These are phyloP conservation scores for Fragaria ananassa DNA, from an alignment of 306 rosid genomes.

Conservation along the genomic window DNA sequence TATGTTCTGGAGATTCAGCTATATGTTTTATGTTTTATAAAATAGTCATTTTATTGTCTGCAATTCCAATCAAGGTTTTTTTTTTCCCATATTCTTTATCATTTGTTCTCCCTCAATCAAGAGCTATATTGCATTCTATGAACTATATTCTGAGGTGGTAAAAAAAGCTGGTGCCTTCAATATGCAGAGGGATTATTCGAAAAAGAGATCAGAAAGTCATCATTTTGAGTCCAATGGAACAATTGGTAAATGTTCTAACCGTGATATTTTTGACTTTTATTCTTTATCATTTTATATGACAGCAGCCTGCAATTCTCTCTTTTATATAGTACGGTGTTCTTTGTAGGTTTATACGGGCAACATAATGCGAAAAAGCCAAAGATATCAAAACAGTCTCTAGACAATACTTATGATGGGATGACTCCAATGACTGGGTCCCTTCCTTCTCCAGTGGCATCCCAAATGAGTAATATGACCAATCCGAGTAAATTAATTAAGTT, in stretches of 20 bases:
- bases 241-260: slow-evolving; percentile 50
- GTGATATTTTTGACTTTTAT: slow-evolving; percentile 7
- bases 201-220: slow-evolving; percentile 75
- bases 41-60: not conserved
- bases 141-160: slow-evolving; percentile 12
- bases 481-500: slow-evolving; percentile 75
- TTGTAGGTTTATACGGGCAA: slow-evolving; percentile 74
- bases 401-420: slow-evolving; percentile 64
- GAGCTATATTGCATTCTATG: not conserved
- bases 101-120: not conserved
- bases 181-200: slow-evolving; percentile 80
- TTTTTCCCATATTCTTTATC: not conserved
- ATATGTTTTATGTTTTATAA: not conserved
- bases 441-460: slow-evolving; percentile 95
- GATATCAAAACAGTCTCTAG: slow-evolving; percentile 64
- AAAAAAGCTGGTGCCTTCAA: slow-evolving; percentile 15
- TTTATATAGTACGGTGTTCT: slow-evolving; percentile 24
- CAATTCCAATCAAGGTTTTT: not conserved
- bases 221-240: slow-evolving; percentile 79
- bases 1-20: not conserved
- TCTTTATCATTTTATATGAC: slow-evolving; percentile 11
- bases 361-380: slow-evolving; percentile 74
- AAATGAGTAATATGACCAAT: slow-evolving; percentile 88
- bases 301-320: slow-evolving; percentile 10
- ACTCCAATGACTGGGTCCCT: slow-evolving; percentile 65